Percentiles rank a stretch among this genome's conserved stretches.
Evolutionary conservation across 1,284 basidiomycete species (phyloP).

Genomic region (Sanghuangporus sanghuang): DNA sequence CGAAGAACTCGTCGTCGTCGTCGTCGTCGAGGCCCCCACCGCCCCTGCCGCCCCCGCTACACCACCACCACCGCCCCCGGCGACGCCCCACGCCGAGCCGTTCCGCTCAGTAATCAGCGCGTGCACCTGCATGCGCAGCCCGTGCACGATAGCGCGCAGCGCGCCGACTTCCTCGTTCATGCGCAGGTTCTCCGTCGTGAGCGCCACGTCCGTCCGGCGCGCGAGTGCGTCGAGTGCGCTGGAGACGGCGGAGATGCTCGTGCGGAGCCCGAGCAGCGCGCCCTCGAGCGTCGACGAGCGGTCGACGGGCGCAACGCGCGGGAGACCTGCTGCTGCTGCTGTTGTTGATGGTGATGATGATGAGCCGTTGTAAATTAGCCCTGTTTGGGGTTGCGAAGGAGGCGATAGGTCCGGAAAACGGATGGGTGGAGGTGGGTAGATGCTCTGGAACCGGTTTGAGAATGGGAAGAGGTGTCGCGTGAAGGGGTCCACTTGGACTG

Average conservation of each 20-base stretch:
- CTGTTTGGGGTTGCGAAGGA: slow-evolving; percentile 18
- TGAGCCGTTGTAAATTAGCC: not conserved
- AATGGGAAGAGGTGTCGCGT: slow-evolving; percentile 1
- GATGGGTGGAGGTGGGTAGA: slow-evolving; percentile 14
- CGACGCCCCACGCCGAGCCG: not conserved
- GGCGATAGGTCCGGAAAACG: slow-evolving; percentile 10
- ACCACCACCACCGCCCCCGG: not conserved
- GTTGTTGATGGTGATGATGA: not conserved
- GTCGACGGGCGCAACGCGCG: slow-evolving; percentile 45
- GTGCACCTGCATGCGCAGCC: slow-evolving; percentile 72
- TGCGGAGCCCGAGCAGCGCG: slow-evolving; percentile 52
- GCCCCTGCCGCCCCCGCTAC: not conserved
- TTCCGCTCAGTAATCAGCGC: slow-evolving; percentile 15
- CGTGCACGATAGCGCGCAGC: slow-evolving; percentile 68
- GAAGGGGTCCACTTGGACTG: slow-evolving; percentile 1
- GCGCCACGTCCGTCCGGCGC: slow-evolving; percentile 56
- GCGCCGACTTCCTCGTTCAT: slow-evolving; percentile 74
- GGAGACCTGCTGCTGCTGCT: slow-evolving; percentile 27
- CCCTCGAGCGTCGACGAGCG: slow-evolving; percentile 55
- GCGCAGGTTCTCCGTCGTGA: slow-evolving; percentile 67
- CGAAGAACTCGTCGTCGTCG: slow-evolving; percentile 4
- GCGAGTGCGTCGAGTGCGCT: slow-evolving; percentile 58
- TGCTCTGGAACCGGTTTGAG: not conserved
- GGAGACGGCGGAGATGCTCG: slow-evolving; percentile 54
- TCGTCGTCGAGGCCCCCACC: too few relatives aligned